Percentiles rank a stretch among this genome's conserved stretches.
Evolutionary conservation across 148 eudicot genomes (phyloP).

Genomic region (Rhododendron henanense): DNA sequence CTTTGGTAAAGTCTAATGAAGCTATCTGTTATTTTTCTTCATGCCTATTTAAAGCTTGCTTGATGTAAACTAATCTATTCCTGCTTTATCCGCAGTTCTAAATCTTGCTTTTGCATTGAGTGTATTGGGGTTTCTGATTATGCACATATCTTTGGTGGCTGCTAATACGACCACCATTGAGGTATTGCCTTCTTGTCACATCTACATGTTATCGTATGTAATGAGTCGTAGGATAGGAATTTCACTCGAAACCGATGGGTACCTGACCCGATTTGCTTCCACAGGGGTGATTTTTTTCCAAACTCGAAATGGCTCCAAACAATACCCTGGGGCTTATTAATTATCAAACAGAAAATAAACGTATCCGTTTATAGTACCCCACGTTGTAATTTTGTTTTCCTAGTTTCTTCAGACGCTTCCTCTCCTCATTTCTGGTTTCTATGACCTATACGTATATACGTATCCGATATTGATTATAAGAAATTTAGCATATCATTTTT

Average conservation of each 20-base stretch:
- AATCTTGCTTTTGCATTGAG: conserved; percentile 92
- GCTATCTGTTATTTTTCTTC: conserved; percentile 1
- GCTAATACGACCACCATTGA: conserved; percentile 91
- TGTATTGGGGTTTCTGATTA: conserved; percentile 87
- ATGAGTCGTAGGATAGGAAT: not conserved
- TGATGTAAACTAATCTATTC: not conserved
- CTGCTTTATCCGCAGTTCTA: conserved; percentile 50
- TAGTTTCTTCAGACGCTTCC: not conserved
- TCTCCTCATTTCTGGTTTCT: not conserved
- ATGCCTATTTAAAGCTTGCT: not conserved
- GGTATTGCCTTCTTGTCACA: conserved; percentile 40
- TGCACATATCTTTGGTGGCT: conserved; percentile 91
- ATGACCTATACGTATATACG: not conserved
- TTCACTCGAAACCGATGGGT: not conserved
- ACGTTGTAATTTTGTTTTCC: not conserved
- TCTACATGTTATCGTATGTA: not conserved
- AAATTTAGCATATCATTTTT: not conserved
- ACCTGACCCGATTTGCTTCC: not conserved
- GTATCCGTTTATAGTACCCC: not conserved
- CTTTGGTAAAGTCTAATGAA: conserved; percentile 57
- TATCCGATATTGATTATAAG: not conserved
- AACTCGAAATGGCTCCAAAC: not conserved
- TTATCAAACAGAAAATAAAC: not conserved
- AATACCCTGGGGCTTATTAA: not conserved
- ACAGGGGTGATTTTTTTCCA: not conserved